A percentile compares a stretch with the other conserved stretches of the same genome.
Evolutionary conservation across 345 rosid genomes (phyloP).

Genomic region (Barbarea vulgaris): DNA sequence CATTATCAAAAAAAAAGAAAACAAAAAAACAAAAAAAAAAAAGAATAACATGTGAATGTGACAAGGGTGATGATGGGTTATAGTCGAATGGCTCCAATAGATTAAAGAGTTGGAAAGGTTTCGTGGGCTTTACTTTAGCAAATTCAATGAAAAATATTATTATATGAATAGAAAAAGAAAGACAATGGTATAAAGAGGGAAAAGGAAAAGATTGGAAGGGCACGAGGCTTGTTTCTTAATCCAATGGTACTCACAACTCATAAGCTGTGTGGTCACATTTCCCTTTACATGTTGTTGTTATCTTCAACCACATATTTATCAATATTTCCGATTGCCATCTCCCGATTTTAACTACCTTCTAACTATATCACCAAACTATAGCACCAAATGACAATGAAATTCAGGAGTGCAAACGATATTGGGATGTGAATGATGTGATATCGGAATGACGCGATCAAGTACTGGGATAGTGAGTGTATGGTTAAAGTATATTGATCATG

Average conservation of each 20-base stretch:
- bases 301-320: slow-evolving; percentile 33
- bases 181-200: slow-evolving; percentile 28
- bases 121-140: slow-evolving; percentile 43
- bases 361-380: slow-evolving; percentile 35
- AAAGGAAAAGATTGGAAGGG: slow-evolving; percentile 41
- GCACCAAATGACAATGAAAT: slow-evolving; percentile 26
- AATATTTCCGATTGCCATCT: slow-evolving; percentile 8
- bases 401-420: slow-evolving; percentile 12
- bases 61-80: slow-evolving; percentile 38
- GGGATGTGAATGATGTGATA: slow-evolving; percentile 29
- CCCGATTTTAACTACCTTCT: slow-evolving; percentile 22
- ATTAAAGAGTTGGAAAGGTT: slow-evolving; percentile 44
- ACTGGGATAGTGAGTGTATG: slow-evolving; percentile 10
- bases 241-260: slow-evolving; percentile 32
- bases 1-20: background rate
- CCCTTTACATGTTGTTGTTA: slow-evolving; percentile 21
- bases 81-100: slow-evolving; percentile 33
- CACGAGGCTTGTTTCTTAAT: slow-evolving; percentile 49
- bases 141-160: slow-evolving; percentile 15
- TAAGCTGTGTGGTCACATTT: slow-evolving; percentile 43
- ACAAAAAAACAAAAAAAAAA: no score
- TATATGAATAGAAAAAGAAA: slow-evolving; percentile 24
- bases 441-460: background rate
- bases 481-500: background rate
- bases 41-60: slow-evolving; percentile 38